Evolutionary conservation across 768 basidiomycete genomes (phyloP).

Genomic region (Boletus vinaceobasis): DNA sequence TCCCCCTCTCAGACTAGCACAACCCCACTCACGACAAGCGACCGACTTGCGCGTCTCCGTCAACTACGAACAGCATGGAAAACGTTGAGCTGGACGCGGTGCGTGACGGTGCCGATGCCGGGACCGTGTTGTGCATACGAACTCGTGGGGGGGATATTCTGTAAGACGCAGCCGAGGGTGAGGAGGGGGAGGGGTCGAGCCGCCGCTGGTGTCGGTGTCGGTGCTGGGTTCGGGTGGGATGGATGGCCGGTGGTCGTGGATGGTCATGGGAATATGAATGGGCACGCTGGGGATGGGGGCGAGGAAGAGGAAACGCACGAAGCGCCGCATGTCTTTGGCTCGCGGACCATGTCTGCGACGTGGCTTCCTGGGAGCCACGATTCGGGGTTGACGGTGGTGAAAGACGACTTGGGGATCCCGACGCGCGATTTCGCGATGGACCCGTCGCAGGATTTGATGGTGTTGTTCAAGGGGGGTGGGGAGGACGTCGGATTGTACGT

Average conservation of each 20-base stretch:
- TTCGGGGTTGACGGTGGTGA: constrained; percentile 16
- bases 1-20: neutral
- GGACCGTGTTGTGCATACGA: constrained; percentile 52
- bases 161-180: constrained; percentile 33
- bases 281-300: neutral
- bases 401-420: constrained; percentile 37
- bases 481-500: constrained; percentile 16
- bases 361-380: constrained; percentile 16
- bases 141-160: constrained; percentile 58
- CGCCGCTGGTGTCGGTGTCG: neutral
- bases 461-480: constrained; percentile 35
- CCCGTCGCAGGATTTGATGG: constrained; percentile 58
- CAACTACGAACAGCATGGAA: constrained; percentile 37
- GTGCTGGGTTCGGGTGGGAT: neutral
- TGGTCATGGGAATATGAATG: neutral
- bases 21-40: neutral
- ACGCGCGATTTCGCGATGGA: constrained; percentile 63
- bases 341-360: constrained; percentile 22
- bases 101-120: constrained; percentile 27
- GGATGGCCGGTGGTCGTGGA: neutral
- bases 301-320: neutral
- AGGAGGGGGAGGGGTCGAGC: neutral
- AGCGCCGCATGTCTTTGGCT: constrained; percentile 7
- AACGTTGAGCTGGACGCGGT: constrained; percentile 25
- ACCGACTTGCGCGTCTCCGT: constrained; percentile 34